Conservation (phyloP, 768 basidiomycete genomes). For the Tephrocybe sp. region DNA sequence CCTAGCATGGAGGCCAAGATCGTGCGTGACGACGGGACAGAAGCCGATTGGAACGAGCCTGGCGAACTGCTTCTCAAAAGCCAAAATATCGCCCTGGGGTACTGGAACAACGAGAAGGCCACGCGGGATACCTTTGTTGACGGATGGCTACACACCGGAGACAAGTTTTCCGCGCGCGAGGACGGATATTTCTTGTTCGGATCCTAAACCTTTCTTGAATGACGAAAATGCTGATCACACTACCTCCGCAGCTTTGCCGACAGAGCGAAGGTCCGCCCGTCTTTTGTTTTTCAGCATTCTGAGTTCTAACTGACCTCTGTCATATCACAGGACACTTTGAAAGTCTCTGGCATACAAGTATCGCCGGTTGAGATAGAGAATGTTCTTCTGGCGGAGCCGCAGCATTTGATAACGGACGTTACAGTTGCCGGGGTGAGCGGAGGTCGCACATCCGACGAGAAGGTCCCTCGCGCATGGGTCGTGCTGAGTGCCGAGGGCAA, state of each 20-base stretch:
- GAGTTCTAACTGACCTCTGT: background rate
- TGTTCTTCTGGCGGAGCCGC: constrained; percentile 60
- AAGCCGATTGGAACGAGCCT: too few relatives aligned
- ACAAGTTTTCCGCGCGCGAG: constrained; percentile 61
- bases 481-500: constrained; percentile 61
- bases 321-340: constrained; percentile 68
- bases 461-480: constrained; percentile 77
- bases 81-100: constrained; percentile 60
- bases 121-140: constrained; percentile 65
- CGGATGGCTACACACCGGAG: constrained; percentile 79
- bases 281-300: background rate
- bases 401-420: constrained; percentile 60
- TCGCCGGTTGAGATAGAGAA: constrained; percentile 80
- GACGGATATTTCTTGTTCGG: constrained; percentile 68
- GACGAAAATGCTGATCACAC: background rate
- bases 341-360: constrained; percentile 78
- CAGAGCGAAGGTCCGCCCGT: constrained; percentile 59
- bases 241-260: constrained; percentile 59
- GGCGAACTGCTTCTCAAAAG: too few relatives aligned
- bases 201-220: background rate
- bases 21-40: too few relatives aligned
- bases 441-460: constrained; percentile 70
- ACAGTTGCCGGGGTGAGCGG: constrained; percentile 75
- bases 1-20: too few relatives aligned
- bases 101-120: constrained; percentile 71